Evolutionary conservation across 345 rosid genomes (phyloP).

Genomic region (Murraya koenigii): DNA sequence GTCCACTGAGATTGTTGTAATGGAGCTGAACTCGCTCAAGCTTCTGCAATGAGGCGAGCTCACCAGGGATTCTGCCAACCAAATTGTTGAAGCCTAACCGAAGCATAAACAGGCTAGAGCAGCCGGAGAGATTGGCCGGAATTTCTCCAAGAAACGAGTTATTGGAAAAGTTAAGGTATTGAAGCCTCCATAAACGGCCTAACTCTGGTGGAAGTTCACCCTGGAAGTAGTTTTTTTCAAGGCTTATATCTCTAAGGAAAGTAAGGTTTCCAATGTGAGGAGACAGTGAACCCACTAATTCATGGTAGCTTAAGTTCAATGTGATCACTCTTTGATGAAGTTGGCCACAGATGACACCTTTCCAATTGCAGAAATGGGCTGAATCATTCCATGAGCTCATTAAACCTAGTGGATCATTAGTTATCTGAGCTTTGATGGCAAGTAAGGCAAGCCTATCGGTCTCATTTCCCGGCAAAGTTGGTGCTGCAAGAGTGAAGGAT

Average conservation of each 20-base stretch:
- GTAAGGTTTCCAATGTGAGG: slow-evolving; percentile 25
- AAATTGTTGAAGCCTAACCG: slow-evolving; percentile 11
- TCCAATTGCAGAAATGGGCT: slow-evolving; percentile 24
- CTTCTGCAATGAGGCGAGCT: slow-evolving; percentile 16
- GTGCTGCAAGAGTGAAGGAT: not conserved
- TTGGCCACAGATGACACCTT: slow-evolving; percentile 22
- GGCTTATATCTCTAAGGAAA: slow-evolving; percentile 12
- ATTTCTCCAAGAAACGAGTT: slow-evolving; percentile 10
- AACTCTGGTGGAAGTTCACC: slow-evolving; percentile 19
- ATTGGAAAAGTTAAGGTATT: not conserved
- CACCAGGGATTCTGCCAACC: slow-evolving; percentile 11
- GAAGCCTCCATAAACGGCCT: slow-evolving; percentile 15
- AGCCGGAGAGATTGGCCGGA: slow-evolving; percentile 9
- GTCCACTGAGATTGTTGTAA: slow-evolving; percentile 16
- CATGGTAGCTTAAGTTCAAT: slow-evolving; percentile 6
- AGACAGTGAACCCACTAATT: slow-evolving; percentile 25
- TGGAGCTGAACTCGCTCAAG: slow-evolving; percentile 13
- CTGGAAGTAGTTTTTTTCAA: slow-evolving; percentile 11
- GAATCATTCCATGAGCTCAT: slow-evolving; percentile 24
- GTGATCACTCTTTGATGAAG: slow-evolving; percentile 19
- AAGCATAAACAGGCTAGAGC: slow-evolving; percentile 1
- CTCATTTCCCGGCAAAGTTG: not conserved
- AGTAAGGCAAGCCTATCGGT: slow-evolving; percentile 18
- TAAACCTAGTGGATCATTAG: slow-evolving; percentile 11
- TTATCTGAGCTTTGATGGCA: slow-evolving; percentile 14